Base-by-base conservation (phyloP, 352 stramenopile species). In the Phytophthora boehmeriae region DNA sequence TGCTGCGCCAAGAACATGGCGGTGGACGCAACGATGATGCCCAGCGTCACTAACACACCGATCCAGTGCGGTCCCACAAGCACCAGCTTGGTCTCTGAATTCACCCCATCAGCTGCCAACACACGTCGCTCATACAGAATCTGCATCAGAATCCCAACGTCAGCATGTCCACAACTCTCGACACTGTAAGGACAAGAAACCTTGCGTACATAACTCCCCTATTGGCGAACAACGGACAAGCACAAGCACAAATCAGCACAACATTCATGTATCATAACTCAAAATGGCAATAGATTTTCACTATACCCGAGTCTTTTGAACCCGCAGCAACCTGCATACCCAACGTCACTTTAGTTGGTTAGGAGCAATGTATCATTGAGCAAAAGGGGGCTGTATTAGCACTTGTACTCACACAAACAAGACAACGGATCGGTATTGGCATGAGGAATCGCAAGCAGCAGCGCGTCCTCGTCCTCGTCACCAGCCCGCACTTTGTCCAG, bases 21-120 rank as follows among this genome's bases (percentile, higher is more conserved):
- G 0, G 78, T 90, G 32, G 73, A 77, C 23, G 76, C 64, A 1
- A 92, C 20, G n/a, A 93, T 74, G 53, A 95, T 84, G 2, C 55
- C 48, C 25, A 89, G 43, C 16, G 83, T 93, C 36, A 88, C 71
- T 39, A 93, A 39, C 27, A 92, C 84, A 32, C 86, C 86, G 50
- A 91, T 83, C 85, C 86, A 96, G 57, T 96, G 83, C 4, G 87
- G 87, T 0, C 87, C 87, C 2, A 96, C 69, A 50, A 93, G 53
- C 28, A 92, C 43, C 13, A 86, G 42, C 42, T 72, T 68, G 14
- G 62, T 68, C 22, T 67, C 46, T 32, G 54, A 45, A 17, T 62
- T 66, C 10, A 54, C 36, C n/a, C 76, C 73, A 46, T 77, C 53
- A 20, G 43, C 22, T 17, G 65, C 36, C 6, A 70, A 30, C 13